phyloP scores from a whole-genome alignment of 305 asterid species.

The Fraxinus angustifolia region DNA sequence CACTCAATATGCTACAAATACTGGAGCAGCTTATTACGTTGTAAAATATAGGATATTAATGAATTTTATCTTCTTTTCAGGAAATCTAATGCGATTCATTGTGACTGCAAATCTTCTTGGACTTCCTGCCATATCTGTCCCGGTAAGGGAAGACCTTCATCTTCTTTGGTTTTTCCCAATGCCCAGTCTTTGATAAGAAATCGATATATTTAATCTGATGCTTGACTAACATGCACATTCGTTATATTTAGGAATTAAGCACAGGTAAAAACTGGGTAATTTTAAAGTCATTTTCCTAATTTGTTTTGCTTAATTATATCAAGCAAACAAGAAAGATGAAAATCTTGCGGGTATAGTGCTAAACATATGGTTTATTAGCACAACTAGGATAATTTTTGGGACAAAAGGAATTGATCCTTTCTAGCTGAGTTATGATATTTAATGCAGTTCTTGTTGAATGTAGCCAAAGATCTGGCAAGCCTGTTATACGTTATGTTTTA shows the following conservation, averaged over 20 bases:
- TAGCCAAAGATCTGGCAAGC: neutral
- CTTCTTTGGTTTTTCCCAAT: neutral
- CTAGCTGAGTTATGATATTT: neutral
- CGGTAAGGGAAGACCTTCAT: constrained; percentile 52
- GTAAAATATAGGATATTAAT: neutral
- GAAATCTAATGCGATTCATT: constrained; percentile 79
- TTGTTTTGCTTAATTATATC: neutral
- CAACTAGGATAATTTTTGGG: neutral
- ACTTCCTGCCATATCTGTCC: constrained; percentile 84
- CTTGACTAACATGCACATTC: neutral
- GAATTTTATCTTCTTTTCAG: constrained; percentile 33
- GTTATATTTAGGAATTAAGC: neutral
- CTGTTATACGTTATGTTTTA: neutral
- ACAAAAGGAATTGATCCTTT: neutral
- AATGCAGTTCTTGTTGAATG: neutral
- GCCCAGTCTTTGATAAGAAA: neutral
- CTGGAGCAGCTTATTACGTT: neutral
- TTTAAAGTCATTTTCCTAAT: neutral
- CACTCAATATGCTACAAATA: neutral
- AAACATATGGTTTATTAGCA: neutral
- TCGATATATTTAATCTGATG: neutral
- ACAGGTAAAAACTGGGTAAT: neutral
- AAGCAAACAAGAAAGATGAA: neutral
- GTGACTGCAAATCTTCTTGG: constrained; percentile 81
- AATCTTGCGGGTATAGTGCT: neutral